Evolutionary conservation across 2,329 filamentous ascomycete species (phyloP).

Genomic region (Cordyceps pruinosa): DNA sequence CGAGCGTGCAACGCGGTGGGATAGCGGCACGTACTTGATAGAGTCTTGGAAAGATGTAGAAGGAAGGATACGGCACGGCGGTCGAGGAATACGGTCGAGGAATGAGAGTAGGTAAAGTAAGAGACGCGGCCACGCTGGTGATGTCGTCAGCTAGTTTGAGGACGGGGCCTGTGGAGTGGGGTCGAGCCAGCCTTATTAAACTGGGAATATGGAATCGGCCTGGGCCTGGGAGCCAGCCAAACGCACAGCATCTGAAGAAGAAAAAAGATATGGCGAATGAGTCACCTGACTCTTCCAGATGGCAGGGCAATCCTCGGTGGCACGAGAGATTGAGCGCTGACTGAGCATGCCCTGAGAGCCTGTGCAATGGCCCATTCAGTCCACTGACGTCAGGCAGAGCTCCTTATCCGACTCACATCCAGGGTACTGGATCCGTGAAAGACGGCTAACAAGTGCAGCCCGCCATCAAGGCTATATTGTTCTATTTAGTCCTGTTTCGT

Average conservation of each 20-base stretch:
- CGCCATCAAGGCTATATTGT: too few species aligned
- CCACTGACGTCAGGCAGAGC: too few species aligned
- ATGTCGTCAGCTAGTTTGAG: conserved; percentile 10
- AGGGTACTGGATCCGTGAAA: too few species aligned
- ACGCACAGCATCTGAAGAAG: too few species aligned
- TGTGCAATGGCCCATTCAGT: too few species aligned
- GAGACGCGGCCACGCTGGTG: background rate
- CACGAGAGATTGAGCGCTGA: too few species aligned
- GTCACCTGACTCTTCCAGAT: background rate
- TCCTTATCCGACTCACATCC: too few species aligned
- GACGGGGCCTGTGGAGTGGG: background rate
- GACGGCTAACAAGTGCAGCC: too few species aligned
- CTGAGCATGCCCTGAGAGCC: too few species aligned
- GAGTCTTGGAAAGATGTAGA: background rate
- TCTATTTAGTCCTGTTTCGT: too few species aligned
- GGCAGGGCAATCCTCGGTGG: too few species aligned
- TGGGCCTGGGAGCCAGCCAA: background rate
- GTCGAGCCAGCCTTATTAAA: conserved; percentile 4
- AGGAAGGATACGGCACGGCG: background rate
- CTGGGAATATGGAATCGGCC: background rate
- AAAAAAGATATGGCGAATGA: background rate
- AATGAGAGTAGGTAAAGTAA: background rate
- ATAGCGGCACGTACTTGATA: background rate
- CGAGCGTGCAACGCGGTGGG: background rate
- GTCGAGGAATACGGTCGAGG: too few species aligned